Conservation (phyloP, 805 yeast species). For the Limtongia smithiae region DNA sequence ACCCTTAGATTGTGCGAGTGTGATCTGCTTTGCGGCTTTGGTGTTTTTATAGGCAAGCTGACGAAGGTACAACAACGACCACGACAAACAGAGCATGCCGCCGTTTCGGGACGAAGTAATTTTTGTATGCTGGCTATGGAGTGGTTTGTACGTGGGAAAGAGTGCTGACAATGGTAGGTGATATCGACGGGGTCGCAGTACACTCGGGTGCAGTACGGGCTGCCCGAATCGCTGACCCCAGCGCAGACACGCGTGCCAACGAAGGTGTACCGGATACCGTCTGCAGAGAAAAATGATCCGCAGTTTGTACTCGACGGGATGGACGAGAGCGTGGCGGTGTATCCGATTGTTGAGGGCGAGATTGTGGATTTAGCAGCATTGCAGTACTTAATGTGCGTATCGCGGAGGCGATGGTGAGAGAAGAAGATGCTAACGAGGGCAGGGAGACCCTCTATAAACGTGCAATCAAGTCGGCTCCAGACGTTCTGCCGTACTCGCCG, state of each 20-base stretch:
- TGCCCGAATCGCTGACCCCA: slow-evolving; percentile 66
- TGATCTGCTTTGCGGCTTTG: too few relatives aligned
- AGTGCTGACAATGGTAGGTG: slow-evolving; percentile 38
- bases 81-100: slow-evolving; percentile 29
- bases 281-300: too few relatives aligned
- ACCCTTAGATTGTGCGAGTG: too few relatives aligned
- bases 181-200: slow-evolving; percentile 75
- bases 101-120: slow-evolving; percentile 41
- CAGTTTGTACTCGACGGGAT: slow-evolving; percentile 43
- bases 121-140: slow-evolving; percentile 32
- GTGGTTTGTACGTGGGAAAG: neutral
- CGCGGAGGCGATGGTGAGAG: neutral
- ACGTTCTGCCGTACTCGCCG: slow-evolving; percentile 50
- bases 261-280: slow-evolving; percentile 53
- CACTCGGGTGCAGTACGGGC: slow-evolving; percentile 76
- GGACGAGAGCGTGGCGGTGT: slow-evolving; percentile 46
- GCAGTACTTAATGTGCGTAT: slow-evolving; percentile 53
- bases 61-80: neutral
- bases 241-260: slow-evolving; percentile 80
- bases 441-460: slow-evolving; percentile 48
- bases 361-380: slow-evolving; percentile 70
- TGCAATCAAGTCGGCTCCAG: slow-evolving; percentile 34
- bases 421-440: slow-evolving; percentile 36
- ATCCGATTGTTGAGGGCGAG: slow-evolving; percentile 62
- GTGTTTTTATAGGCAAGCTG: neutral